Evolutionary conservation across 202 grass and related monocot species (phyloP).

Genomic region (Brachypodium distachyon): DNA sequence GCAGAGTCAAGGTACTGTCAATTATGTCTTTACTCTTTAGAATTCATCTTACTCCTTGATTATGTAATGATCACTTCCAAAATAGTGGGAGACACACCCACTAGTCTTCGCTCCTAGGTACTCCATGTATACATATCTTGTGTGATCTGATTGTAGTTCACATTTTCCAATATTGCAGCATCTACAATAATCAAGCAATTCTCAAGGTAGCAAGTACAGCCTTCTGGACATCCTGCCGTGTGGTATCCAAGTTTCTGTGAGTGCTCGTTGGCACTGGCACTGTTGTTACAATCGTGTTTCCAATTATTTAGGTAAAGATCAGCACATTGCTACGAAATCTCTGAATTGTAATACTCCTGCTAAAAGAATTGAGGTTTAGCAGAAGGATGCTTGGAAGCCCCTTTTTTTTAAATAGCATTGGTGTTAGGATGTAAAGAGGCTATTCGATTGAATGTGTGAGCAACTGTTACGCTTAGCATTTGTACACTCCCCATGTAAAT

Average conservation of each 20-base stretch:
- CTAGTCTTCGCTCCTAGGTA: neutral
- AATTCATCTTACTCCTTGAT: neutral
- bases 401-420: neutral
- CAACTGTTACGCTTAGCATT: neutral
- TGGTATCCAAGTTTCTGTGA: constrained; percentile 70
- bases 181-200: constrained; percentile 69
- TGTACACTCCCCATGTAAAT: neutral
- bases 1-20: neutral
- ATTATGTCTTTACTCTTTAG: neutral
- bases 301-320: neutral
- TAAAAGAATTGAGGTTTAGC: neutral
- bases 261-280: neutral
- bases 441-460: neutral
- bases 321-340: neutral
- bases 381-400: neutral
- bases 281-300: neutral
- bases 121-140: neutral
- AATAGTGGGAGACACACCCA: neutral
- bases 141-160: neutral
- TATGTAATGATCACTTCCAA: neutral
- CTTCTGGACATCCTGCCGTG: constrained; percentile 42
- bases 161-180: constrained; percentile 24
- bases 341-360: neutral
- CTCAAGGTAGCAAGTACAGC: constrained; percentile 42
- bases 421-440: neutral